Evolutionary conservation across 2,329 filamentous ascomycete genomes (phyloP).

Genomic region (Thelonectria olida): DNA sequence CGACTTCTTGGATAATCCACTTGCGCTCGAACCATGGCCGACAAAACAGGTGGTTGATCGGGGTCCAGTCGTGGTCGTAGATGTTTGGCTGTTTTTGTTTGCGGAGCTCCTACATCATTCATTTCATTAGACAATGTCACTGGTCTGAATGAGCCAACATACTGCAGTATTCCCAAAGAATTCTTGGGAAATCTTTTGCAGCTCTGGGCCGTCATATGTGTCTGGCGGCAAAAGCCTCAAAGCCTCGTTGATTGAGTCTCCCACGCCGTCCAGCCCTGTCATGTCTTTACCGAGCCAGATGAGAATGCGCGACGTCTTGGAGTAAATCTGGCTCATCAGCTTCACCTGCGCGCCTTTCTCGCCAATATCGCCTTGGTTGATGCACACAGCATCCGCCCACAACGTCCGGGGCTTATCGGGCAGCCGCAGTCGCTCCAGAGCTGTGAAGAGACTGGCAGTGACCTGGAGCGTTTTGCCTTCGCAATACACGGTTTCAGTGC

Average conservation of each 20-base stretch:
- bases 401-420: neutral
- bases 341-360: conserved; percentile 14
- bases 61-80: conserved; percentile 1
- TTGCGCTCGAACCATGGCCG: conserved; percentile 11
- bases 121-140: no score
- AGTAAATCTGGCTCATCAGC: conserved; percentile 20
- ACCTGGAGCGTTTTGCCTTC: neutral
- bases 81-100: conserved; percentile 2
- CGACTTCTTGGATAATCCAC: conserved; percentile 12
- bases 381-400: conserved; percentile 21
- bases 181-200: neutral
- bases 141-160: neutral
- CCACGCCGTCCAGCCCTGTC: neutral
- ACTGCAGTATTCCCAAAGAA: neutral
- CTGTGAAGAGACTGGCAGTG: conserved; percentile 11
- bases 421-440: conserved; percentile 2
- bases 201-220: neutral
- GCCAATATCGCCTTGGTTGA: conserved; percentile 14
- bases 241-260: neutral
- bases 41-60: neutral
- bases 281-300: conserved; percentile 19
- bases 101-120: neutral
- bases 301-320: conserved; percentile 1
- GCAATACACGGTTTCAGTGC: neutral
- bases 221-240: neutral